A percentile compares a stretch with the other conserved stretches of the same genome.
Evolutionary conservation across 2,329 filamentous ascomycete genomes (phyloP).

Genomic region (Ophiosphaerella korrae): DNA sequence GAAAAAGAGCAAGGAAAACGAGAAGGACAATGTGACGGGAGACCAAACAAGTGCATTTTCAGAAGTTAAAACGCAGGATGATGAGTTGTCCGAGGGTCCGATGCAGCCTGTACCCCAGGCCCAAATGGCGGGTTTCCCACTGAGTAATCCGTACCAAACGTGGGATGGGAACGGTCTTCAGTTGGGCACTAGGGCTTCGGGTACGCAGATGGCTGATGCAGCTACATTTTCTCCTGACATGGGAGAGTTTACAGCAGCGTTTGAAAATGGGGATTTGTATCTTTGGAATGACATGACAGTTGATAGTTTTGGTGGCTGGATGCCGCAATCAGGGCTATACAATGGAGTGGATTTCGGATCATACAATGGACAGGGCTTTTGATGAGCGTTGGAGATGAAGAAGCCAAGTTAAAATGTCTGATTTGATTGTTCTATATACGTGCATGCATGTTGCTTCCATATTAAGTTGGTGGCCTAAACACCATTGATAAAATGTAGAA

Average conservation of each 20-base stretch:
- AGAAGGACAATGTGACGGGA: background rate
- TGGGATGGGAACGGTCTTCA: constrained; percentile 5
- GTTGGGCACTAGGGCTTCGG: constrained; percentile 1
- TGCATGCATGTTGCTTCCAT: no score
- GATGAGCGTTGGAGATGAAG: background rate
- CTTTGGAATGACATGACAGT: constrained; percentile 43
- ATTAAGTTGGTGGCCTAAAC: no score
- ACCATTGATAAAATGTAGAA: no score
- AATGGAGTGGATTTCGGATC: constrained; percentile 31
- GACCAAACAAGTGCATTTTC: no score
- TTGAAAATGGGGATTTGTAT: constrained; percentile 45
- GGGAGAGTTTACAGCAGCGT: constrained; percentile 40
- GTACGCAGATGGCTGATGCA: constrained; percentile 15
- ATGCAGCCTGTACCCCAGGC: background rate
- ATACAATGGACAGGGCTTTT: constrained; percentile 26
- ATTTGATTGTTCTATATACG: no score
- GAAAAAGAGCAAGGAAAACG: constrained; percentile 9
- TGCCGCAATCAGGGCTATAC: constrained; percentile 33
- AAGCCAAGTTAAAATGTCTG: no score
- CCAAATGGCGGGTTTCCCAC: constrained; percentile 12
- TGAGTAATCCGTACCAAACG: constrained; percentile 15
- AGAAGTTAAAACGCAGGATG: no score
- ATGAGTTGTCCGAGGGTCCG: no score
- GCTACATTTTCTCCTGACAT: constrained; percentile 29
- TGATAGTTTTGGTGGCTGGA: constrained; percentile 41